phyloP scores from a whole-genome alignment of 192 early-diverging fungal species.

The Funneliformis geosporum region DNA sequence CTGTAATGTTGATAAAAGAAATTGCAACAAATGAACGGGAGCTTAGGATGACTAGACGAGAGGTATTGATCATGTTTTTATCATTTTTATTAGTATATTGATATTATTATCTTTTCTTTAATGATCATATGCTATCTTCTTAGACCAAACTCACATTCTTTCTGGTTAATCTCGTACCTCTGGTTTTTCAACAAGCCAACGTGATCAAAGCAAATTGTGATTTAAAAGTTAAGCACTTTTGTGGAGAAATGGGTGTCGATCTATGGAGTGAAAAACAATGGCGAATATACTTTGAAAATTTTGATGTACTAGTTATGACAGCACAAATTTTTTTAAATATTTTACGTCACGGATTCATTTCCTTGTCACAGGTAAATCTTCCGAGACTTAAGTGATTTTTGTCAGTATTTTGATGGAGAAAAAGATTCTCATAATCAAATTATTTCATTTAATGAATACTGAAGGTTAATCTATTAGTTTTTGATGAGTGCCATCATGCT shows the following conservation, averaged over 20 bases:
- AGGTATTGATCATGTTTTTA: constrained; percentile 34
- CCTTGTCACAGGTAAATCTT: constrained; percentile 55
- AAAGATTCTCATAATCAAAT: no score
- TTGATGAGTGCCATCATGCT: constrained; percentile 95
- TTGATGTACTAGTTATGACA: constrained; percentile 84
- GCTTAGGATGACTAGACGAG: constrained; percentile 35
- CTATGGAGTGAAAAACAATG: constrained; percentile 63
- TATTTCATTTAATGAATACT: neutral
- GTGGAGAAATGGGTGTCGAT: constrained; percentile 69
- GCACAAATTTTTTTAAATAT: constrained; percentile 82
- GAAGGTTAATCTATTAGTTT: constrained; percentile 81
- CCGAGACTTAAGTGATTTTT: neutral
- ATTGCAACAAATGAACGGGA: constrained; percentile 49
- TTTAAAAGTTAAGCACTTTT: constrained; percentile 60
- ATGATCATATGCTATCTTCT: neutral
- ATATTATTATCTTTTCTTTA: neutral
- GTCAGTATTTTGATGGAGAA: no score
- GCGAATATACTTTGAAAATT: constrained; percentile 54
- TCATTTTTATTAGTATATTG: neutral
- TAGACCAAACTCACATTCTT: constrained; percentile 68
- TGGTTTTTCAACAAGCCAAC: constrained; percentile 82
- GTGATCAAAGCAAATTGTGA: constrained; percentile 75
- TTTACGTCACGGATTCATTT: constrained; percentile 67
- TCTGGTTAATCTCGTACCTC: constrained; percentile 82
- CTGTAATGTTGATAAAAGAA: constrained; percentile 83